Evolutionary conservation across 1,139 yeast species (phyloP).

Genomic region (Nakaseomyces sp.): DNA sequence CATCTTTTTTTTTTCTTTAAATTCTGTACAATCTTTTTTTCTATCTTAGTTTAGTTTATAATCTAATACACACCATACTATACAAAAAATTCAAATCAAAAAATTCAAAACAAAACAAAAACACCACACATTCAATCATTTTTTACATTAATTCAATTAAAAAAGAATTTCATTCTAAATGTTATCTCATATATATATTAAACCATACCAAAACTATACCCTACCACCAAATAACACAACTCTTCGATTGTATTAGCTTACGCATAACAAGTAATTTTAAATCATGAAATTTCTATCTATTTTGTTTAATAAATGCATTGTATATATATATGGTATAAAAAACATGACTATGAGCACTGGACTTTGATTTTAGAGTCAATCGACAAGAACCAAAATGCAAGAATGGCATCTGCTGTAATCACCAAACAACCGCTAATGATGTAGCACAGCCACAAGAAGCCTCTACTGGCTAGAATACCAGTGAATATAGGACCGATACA

Average conservation of each 20-base stretch:
- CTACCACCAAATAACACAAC: too few species aligned
- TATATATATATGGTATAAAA: too few species aligned
- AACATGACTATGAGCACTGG: slow-evolving; percentile 2
- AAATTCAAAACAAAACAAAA: too few species aligned
- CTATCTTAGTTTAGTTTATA: slow-evolving; percentile 7
- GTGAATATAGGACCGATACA: slow-evolving; percentile 75
- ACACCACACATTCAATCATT: background rate
- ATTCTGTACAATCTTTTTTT: slow-evolving; percentile 14
- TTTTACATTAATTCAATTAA: too few species aligned
- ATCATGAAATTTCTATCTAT: too few species aligned
- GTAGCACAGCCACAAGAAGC: slow-evolving; percentile 48
- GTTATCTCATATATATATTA: too few species aligned
- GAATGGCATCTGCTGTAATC: slow-evolving; percentile 30
- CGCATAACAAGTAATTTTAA: too few species aligned
- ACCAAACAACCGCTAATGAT: slow-evolving; percentile 52
- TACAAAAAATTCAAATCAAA: background rate
- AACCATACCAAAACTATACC: too few species aligned
- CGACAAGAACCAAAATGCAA: slow-evolving; percentile 29
- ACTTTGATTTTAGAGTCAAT: slow-evolving; percentile 24
- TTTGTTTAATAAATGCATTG: too few species aligned
- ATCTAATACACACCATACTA: slow-evolving; percentile 5
- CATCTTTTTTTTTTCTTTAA: slow-evolving; percentile 7
- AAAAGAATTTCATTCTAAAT: too few species aligned
- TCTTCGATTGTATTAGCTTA: too few species aligned
- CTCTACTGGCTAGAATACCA: slow-evolving; percentile 55